Evolutionary conservation across 176 grass and related monocot genomes (phyloP).

Genomic region (Cymbopogon citratus): DNA sequence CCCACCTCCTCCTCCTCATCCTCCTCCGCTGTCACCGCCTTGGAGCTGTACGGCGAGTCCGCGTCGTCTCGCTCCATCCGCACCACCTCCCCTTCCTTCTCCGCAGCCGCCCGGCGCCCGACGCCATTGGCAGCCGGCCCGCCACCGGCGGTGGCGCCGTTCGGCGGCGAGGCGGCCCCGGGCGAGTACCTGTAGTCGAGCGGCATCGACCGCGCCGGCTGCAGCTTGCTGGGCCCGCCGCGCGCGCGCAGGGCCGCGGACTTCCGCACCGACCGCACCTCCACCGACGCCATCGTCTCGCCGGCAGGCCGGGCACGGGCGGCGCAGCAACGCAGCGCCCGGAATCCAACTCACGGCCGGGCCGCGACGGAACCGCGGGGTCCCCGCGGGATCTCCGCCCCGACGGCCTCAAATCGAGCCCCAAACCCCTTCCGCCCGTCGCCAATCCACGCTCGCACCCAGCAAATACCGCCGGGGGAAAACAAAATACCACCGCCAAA

Average conservation of each 20-base stretch:
- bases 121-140: conserved; percentile 17
- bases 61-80: conserved; percentile 35
- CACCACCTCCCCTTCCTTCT: conserved; percentile 18
- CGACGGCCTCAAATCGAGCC: conserved; percentile 22
- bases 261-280: conserved; percentile 60
- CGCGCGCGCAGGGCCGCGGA: conserved; percentile 47
- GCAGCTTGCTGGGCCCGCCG: conserved; percentile 37
- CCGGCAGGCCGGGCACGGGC: conserved; percentile 9
- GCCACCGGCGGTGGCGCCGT: neutral
- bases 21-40: conserved; percentile 33
- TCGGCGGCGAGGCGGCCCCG: neutral
- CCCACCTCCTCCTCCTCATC: conserved; percentile 24
- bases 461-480: neutral
- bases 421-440: neutral
- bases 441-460: conserved; percentile 13
- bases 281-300: conserved; percentile 66
- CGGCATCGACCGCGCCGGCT: conserved; percentile 65
- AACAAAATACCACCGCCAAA: neutral
- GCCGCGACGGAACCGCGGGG: neutral
- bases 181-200: conserved; percentile 46
- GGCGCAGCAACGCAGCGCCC: conserved; percentile 2
- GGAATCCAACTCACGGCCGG: conserved; percentile 1
- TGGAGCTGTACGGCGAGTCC: conserved; percentile 74
- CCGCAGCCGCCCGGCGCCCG: conserved; percentile 4
- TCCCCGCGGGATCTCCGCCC: conserved; percentile 33